Percentiles rank a stretch among this genome's conserved stretches.
Evolutionary conservation across 352 stramenopile genomes (phyloP).

Genomic region (Globisporangium cylindrosporum): DNA sequence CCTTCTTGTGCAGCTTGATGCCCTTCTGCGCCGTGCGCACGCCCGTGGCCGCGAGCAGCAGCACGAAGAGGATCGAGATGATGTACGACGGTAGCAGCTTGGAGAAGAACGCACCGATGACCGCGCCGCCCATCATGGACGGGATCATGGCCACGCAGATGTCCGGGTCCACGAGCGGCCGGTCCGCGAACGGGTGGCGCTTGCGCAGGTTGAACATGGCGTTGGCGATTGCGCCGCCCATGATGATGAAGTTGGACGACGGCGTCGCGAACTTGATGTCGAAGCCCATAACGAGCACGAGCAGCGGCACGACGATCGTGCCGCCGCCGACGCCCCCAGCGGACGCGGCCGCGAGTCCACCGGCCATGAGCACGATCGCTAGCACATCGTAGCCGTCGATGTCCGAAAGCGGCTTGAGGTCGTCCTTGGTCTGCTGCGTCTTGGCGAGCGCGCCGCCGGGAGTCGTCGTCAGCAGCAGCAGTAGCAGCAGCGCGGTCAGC

Average conservation of each 20-base stretch:
- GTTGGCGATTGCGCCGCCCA: conserved; percentile 60
- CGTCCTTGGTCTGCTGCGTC: conserved; percentile 18
- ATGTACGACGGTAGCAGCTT: conserved; percentile 63
- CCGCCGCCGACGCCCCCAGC: conserved; percentile 50
- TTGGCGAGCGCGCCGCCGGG: background rate
- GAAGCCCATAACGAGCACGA: conserved; percentile 65
- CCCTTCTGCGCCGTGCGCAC: conserved; percentile 32
- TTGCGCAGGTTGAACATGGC: conserved; percentile 63
- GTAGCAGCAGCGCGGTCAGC: background rate
- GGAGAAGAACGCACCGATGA: conserved; percentile 52
- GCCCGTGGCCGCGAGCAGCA: conserved; percentile 36
- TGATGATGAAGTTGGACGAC: conserved; percentile 60
- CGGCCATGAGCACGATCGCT: conserved; percentile 45
- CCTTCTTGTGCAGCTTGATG: conserved; percentile 34
- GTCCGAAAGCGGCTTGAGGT: conserved; percentile 30
- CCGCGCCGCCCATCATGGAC: conserved; percentile 50
- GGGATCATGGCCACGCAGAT: conserved; percentile 62
- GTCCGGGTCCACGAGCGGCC: conserved; percentile 57
- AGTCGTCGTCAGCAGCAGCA: background rate
- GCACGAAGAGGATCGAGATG: conserved; percentile 52
- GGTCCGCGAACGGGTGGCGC: conserved; percentile 50
- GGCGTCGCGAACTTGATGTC: conserved; percentile 66
- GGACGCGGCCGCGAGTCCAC: conserved; percentile 44
- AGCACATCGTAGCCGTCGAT: conserved; percentile 41
- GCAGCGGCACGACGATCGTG: conserved; percentile 49